Evolutionary conservation across 331 rosid genomes (phyloP), one percentile per base, ranked within the genome.

Genomic region (Acacia concinna): DNA sequence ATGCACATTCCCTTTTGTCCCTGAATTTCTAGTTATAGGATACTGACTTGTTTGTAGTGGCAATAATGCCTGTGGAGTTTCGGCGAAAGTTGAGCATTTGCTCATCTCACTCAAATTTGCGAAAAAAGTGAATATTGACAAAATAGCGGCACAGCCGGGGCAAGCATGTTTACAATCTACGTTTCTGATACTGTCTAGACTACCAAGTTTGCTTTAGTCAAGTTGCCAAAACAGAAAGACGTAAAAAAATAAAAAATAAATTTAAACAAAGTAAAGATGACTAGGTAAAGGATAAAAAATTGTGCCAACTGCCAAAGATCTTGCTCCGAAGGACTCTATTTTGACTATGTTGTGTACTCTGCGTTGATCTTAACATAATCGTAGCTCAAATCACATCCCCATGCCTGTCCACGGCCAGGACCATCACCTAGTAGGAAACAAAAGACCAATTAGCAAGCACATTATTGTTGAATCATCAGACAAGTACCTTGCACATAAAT

Each of bases 321-420:
- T 57, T 8, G 20, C 27, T 27, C 13, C 20, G 32, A 28, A 68
- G 18, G 56, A 1, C 31, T 25, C 8, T 6, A 40, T 52, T n/a
- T 67, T 23, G 73, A 41, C 52, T 68, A 68, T 43, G 74, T 69
- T 6, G 74, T 69, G 74, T 69, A 69, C 81, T 93, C 97, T 0
- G 99, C 99, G 72, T 96, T 93, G 77, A 96, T 90, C 80, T 93
- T 96, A 59, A 93, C 90, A 44, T 96, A 96, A 74, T 93, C 99
- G 1, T 93, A 91, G 74, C 74, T 69, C 43, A 69, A 69, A 77
- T 93, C 97, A 27, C 98, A 96, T 67, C 98, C 97, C 98, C 97
- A 96, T 66, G 99, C 99, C 77, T 87, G 93, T 25, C 99, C 98
- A 11, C 57, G 69, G 71, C 93, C 98, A 0, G 85, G 81, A 8